These are phyloP conservation scores for Taxillus chinensis DNA, from an alignment of 164 flowering plant genomes.

Conservation along the genomic window DNA sequence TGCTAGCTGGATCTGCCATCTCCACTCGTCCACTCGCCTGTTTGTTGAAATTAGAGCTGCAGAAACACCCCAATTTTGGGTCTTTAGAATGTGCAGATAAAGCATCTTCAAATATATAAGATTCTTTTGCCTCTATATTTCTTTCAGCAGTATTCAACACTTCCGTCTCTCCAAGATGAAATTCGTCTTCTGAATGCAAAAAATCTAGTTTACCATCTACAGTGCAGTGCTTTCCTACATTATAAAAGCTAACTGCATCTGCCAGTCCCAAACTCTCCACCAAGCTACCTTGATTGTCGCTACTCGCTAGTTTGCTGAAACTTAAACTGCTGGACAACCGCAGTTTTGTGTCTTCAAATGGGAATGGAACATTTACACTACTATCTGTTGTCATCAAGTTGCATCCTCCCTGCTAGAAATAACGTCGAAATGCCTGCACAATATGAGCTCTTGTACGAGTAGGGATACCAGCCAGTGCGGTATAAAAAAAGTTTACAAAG, in stretches of 20 bases:
- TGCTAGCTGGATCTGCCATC: too few relatives aligned
- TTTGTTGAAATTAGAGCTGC: too few relatives aligned
- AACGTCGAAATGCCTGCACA: not conserved
- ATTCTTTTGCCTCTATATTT: slow-evolving; percentile 11
- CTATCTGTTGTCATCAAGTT: slow-evolving; percentile 11
- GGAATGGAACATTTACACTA: slow-evolving; percentile 6
- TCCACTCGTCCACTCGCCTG: too few relatives aligned
- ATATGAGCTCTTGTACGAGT: too few relatives aligned
- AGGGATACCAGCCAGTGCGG: too few relatives aligned
- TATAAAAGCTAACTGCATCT: slow-evolving; percentile 11
- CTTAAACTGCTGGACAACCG: slow-evolving; percentile 13
- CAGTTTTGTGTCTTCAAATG: slow-evolving; percentile 6
- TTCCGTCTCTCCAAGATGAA: slow-evolving; percentile 12
- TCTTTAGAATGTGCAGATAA: slow-evolving; percentile 2
- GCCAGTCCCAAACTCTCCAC: slow-evolving; percentile 11
- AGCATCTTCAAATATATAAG: slow-evolving; percentile 9
- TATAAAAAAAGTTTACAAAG: too few relatives aligned
- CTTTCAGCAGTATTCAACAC: slow-evolving; percentile 10
- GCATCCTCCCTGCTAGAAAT: slow-evolving; percentile 23
- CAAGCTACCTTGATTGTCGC: slow-evolving; percentile 14
- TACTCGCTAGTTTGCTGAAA: slow-evolving; percentile 1
- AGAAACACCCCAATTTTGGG: too few relatives aligned
- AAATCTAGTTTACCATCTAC: slow-evolving; percentile 12
- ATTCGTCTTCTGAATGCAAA: slow-evolving; percentile 5
- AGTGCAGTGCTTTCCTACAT: slow-evolving; percentile 5